These are phyloP conservation scores for Emmonsia crescens DNA, from an alignment of 2,329 filamentous ascomycete species.

Conservation along the genomic window DNA sequence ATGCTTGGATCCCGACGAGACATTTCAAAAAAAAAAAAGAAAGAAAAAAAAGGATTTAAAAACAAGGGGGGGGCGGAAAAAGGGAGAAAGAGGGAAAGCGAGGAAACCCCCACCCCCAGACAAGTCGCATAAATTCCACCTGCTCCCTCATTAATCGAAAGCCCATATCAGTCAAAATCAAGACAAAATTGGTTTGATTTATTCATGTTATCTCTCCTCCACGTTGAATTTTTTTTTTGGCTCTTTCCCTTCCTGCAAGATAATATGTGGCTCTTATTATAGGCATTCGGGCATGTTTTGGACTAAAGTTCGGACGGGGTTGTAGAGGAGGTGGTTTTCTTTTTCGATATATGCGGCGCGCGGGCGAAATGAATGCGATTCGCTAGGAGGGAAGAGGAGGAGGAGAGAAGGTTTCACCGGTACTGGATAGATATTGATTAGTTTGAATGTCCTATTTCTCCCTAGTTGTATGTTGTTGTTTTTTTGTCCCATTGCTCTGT, in stretches of 20 bases:
- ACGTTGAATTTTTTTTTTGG: not conserved
- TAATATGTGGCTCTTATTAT: not conserved
- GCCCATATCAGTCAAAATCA: not conserved
- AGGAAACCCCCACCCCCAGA: not conserved
- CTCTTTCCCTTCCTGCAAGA: not conserved
- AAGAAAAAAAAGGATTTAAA: not conserved
- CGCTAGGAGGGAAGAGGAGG: not conserved
- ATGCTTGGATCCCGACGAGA: not conserved
- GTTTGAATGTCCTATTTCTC: not conserved
- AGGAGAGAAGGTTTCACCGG: constrained; percentile 8
- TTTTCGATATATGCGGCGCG: not conserved
- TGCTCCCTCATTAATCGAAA: not conserved
- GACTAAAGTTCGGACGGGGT: not conserved
- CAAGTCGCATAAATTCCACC: not conserved
- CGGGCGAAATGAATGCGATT: not conserved
- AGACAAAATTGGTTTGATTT: not conserved
- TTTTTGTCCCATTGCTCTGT: not conserved
- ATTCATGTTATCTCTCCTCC: not conserved
- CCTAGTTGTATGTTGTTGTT: not conserved
- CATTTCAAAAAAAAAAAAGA: not conserved
- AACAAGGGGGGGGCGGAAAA: not conserved
- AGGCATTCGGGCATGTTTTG: not conserved
- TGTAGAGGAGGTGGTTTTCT: not conserved
- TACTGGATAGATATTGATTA: constrained; percentile 6
- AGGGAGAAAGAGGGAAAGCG: not conserved